Percentiles rank a stretch among this genome's conserved stretches.
phyloP scores from a whole-genome alignment of 768 basidiomycete genomes.

The Hericium rajendrae region DNA sequence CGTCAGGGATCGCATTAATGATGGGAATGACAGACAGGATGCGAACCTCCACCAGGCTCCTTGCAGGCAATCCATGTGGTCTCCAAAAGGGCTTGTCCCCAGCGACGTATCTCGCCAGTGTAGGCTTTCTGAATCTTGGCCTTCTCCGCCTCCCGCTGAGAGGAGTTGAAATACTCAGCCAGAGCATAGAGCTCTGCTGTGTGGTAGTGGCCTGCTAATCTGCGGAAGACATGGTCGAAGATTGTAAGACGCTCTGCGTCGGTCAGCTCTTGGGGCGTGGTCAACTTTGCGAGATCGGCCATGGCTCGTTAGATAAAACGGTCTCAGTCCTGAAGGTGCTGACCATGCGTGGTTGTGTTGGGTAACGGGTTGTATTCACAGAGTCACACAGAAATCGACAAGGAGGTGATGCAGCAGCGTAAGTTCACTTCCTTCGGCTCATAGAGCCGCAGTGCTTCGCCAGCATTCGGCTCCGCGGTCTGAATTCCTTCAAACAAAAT shows the following conservation, averaged over 20 bases:
- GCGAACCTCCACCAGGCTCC: slow-evolving; percentile 30
- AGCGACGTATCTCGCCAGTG: slow-evolving; percentile 28
- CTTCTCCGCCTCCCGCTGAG: slow-evolving; percentile 14
- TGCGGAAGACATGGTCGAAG: slow-evolving; percentile 34
- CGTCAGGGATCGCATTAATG: slow-evolving; percentile 3
- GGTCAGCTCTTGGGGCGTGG: slow-evolving; percentile 31
- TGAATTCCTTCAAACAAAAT: too few relatives aligned
- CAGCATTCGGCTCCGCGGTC: too few relatives aligned
- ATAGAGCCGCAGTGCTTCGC: too few relatives aligned
- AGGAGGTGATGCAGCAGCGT: too few relatives aligned
- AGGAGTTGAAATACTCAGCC: slow-evolving; percentile 24
- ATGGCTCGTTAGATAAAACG: neutral
- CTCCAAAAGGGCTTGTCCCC: slow-evolving; percentile 35
- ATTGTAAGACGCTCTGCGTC: slow-evolving; percentile 25
- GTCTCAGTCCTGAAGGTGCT: too few relatives aligned
- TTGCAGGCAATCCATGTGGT: slow-evolving; percentile 37
- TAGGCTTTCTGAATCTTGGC: slow-evolving; percentile 20
- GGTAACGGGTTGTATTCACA: too few relatives aligned
- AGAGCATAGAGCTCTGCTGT: slow-evolving; percentile 29
- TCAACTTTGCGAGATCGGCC: slow-evolving; percentile 19
- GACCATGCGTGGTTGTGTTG: too few relatives aligned
- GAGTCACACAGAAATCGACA: too few relatives aligned
- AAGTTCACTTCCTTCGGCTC: too few relatives aligned
- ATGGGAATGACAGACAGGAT: neutral
- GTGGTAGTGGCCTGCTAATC: slow-evolving; percentile 38